These are phyloP conservation scores for Coccomyxa sp. DNA, from an alignment of 139 green algal species.

Conservation along the genomic window DNA sequence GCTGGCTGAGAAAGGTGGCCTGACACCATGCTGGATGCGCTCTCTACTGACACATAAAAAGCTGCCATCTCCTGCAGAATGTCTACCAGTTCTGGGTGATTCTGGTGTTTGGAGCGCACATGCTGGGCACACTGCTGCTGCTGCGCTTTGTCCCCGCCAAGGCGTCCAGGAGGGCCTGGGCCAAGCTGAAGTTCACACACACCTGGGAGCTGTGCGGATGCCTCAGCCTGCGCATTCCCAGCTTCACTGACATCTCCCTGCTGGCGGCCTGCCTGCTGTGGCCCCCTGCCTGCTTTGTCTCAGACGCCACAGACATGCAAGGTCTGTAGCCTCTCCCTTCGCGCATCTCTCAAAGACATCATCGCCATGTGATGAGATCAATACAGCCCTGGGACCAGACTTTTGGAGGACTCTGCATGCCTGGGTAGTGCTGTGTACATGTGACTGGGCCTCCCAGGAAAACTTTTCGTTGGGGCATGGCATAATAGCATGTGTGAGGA, in stretches of 20 bases:
- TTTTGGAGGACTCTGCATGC: not conserved
- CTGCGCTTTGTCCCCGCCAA: not conserved
- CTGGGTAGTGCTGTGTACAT: not conserved
- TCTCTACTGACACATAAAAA: not conserved
- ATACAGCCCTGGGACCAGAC: not conserved
- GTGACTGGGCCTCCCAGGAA: no score
- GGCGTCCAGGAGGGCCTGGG: not conserved
- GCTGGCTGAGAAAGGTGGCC: not conserved
- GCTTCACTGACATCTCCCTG: conserved; percentile 23
- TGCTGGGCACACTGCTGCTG: not conserved
- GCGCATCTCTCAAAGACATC: not conserved
- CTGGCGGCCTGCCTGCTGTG: conserved; percentile 24
- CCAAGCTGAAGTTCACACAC: not conserved
- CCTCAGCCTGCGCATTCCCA: conserved; percentile 10
- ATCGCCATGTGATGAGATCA: not conserved
- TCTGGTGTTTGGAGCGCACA: not conserved
- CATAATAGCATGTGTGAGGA: not conserved
- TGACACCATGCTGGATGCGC: not conserved
- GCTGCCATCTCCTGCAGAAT: not conserved
- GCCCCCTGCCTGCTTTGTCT: conserved; percentile 31
- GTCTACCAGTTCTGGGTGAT: not conserved
- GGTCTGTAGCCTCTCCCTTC: not conserved
- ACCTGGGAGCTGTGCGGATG: not conserved
- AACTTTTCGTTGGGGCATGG: not conserved
- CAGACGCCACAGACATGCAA: conserved; percentile 24